Evolutionary conservation across 2,329 filamentous ascomycete species (phyloP).

Genomic region (Claviceps sp.): DNA sequence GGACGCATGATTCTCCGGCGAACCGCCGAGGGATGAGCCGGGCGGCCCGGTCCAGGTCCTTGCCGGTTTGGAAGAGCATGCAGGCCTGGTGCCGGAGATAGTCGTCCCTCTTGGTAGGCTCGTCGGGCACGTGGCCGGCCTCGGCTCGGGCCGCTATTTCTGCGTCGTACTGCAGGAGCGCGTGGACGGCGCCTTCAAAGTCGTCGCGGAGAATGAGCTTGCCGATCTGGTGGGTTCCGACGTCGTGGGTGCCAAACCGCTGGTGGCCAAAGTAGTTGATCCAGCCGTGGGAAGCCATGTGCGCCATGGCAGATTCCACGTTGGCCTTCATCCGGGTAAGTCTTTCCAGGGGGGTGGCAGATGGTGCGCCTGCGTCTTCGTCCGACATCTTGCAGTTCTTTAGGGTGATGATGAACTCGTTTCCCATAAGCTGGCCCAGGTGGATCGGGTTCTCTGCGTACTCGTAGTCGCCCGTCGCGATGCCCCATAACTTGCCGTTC

Average conservation of each 20-base stretch:
- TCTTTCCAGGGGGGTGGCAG: conserved; percentile 14
- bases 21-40: conserved; percentile 66
- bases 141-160: conserved; percentile 38
- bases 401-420: conserved; percentile 85
- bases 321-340: conserved; percentile 21
- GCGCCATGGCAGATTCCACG: conserved; percentile 46
- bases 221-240: conserved; percentile 76
- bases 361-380: conserved; percentile 13
- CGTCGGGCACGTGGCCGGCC: conserved; percentile 20
- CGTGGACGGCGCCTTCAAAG: conserved; percentile 65
- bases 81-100: conserved; percentile 66
- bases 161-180: conserved; percentile 61
- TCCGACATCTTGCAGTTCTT: conserved; percentile 61
- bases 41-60: conserved; percentile 46
- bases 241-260: conserved; percentile 78
- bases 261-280: conserved; percentile 99
- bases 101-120: conserved; percentile 59
- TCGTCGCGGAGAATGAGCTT: conserved; percentile 71
- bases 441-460: conserved; percentile 60
- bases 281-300: conserved; percentile 65
- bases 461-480: conserved; percentile 65
- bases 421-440: conserved; percentile 74
- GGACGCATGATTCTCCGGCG: conserved; percentile 63
- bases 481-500: conserved; percentile 49
- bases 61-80: conserved; percentile 53